Evolutionary conservation across 192 early-diverging fungal species (phyloP).

Genomic region (Coemansia sp.): DNA sequence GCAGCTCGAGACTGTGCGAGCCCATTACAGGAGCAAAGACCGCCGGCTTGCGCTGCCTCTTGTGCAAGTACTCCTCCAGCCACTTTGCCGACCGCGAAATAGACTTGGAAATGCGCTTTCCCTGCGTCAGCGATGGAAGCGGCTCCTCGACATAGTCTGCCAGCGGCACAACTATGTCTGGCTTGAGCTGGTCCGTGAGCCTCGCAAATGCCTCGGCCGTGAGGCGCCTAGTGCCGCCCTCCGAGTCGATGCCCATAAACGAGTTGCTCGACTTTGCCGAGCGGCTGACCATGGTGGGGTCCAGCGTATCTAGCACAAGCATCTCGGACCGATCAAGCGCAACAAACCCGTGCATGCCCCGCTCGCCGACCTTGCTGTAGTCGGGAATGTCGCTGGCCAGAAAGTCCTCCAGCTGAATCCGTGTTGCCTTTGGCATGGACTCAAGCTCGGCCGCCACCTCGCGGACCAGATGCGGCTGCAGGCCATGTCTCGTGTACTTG

Average conservation of each 20-base stretch:
- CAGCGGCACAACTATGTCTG: conserved; percentile 42
- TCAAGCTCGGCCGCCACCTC: conserved; percentile 41
- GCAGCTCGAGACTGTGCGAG: conserved; percentile 36
- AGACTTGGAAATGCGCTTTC: conserved; percentile 51
- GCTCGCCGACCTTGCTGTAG: conserved; percentile 9
- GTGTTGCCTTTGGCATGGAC: conserved; percentile 30
- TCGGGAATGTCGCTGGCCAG: conserved; percentile 19
- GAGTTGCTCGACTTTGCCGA: conserved; percentile 28
- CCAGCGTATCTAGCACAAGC: conserved; percentile 39
- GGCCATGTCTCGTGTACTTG: conserved; percentile 46
- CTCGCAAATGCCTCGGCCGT: conserved; percentile 31
- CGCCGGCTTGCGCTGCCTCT: conserved; percentile 15
- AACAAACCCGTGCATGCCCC: conserved; percentile 29
- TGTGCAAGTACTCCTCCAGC: conserved; percentile 43
- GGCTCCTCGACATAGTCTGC: conserved; percentile 46
- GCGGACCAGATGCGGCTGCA: conserved; percentile 51
- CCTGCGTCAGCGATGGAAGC: conserved; percentile 33
- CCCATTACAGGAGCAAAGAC: conserved; percentile 51
- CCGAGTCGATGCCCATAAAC: conserved; percentile 43
- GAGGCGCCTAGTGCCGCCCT: conserved; percentile 35
- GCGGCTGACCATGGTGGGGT: conserved; percentile 27
- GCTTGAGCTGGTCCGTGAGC: conserved; percentile 24
- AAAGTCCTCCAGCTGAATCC: conserved; percentile 52
- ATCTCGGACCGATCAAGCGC: conserved; percentile 19
- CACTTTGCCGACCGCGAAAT: conserved; percentile 38